Evolutionary conservation across 495 filamentous ascomycete species (phyloP).

Genomic region (Tricharina praecox): DNA sequence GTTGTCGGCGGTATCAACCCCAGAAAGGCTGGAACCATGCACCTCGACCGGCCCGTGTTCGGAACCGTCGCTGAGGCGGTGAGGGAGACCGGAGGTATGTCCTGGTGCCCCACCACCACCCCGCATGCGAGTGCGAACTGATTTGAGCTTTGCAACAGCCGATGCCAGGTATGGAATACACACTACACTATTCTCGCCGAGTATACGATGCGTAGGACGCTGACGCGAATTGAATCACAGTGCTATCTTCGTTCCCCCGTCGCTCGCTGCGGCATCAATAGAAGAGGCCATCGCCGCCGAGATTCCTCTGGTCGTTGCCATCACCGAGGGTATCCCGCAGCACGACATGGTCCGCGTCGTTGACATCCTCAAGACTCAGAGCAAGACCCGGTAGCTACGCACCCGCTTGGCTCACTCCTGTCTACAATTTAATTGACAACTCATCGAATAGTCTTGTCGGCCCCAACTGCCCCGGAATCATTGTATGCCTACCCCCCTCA

Average conservation of each 20-base stretch:
- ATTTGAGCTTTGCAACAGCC: slow-evolving; percentile 9
- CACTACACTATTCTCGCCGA: too few species aligned
- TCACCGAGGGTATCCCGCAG: slow-evolving; percentile 60
- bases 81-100: slow-evolving; percentile 55
- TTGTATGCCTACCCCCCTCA: slow-evolving; percentile 42
- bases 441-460: slow-evolving; percentile 48
- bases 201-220: slow-evolving; percentile 4
- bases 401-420: too few species aligned
- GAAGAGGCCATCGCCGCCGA: slow-evolving; percentile 92
- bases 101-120: too few species aligned
- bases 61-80: slow-evolving; percentile 73
- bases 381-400: slow-evolving; percentile 57
- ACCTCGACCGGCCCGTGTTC: slow-evolving; percentile 89
- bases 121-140: neutral
- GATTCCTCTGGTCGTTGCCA: slow-evolving; percentile 84
- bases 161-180: slow-evolving; percentile 19
- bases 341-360: slow-evolving; percentile 98
- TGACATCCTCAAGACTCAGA: slow-evolving; percentile 91
- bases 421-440: too few species aligned
- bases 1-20: slow-evolving; percentile 92
- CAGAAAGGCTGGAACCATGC: slow-evolving; percentile 83
- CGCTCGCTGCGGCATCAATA: slow-evolving; percentile 81
- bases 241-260: slow-evolving; percentile 93
- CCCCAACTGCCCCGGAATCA: slow-evolving; percentile 97
- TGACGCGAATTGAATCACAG: slow-evolving; percentile 33